Percentiles rank a stretch among this genome's conserved stretches.
These are phyloP conservation scores for Boletus coccyginus DNA, from an alignment of 768 basidiomycete species.

Conservation along the genomic window DNA sequence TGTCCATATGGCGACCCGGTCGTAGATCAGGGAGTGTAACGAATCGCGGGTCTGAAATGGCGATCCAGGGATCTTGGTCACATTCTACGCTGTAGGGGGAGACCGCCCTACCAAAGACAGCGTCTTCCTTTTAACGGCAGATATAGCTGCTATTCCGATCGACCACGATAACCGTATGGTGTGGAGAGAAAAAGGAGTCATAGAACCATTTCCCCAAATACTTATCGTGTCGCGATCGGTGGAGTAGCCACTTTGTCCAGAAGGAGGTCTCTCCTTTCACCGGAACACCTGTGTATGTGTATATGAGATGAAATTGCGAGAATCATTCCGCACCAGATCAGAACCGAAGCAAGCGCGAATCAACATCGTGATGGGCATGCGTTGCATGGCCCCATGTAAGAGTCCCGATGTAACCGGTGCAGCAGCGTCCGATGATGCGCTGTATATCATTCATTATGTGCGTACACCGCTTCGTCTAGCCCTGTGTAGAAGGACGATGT, in stretches of 20 bases:
- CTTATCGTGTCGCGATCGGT: background rate
- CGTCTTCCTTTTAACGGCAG: background rate
- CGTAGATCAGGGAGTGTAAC: slow-evolving; percentile 3
- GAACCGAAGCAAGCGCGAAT: background rate
- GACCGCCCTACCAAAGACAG: background rate
- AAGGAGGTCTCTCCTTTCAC: background rate
- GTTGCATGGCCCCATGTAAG: background rate
- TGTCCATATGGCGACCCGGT: background rate
- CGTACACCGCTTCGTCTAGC: background rate
- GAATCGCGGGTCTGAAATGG: background rate
- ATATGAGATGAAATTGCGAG: background rate
- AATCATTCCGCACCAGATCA: slow-evolving; percentile 3
- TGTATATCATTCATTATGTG: slow-evolving; percentile 1
- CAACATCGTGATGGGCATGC: background rate
- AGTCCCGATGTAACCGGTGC: background rate
- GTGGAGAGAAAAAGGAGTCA: background rate
- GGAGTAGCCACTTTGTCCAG: background rate
- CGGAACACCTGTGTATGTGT: background rate
- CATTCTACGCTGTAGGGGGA: background rate
- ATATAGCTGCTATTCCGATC: background rate
- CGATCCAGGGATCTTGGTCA: background rate
- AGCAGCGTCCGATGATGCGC: background rate
- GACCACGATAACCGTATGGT: background rate
- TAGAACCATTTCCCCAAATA: background rate
- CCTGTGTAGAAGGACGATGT: background rate